phyloP scores from a whole-genome alignment of 129 eudicot species.

The Escallonia rubra region DNA sequence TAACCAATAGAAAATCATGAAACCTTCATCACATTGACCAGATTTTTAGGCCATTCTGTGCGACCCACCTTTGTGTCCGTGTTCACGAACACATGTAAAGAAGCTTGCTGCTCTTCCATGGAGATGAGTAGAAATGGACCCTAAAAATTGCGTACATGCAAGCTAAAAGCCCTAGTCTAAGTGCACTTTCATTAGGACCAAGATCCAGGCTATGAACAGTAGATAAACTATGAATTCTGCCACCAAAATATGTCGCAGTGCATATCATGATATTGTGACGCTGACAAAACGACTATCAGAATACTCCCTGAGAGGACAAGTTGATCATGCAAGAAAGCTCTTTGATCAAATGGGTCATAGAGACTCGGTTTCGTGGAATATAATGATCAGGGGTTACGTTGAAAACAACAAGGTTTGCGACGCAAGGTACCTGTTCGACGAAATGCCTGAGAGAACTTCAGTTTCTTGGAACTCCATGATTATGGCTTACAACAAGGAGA shows the following conservation, averaged over 20 bases:
- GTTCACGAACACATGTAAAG: too few species aligned
- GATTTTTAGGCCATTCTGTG: too few species aligned
- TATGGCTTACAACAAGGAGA: conserved; percentile 4
- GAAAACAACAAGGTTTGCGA: background rate
- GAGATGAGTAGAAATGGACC: too few species aligned
- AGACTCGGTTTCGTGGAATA: conserved; percentile 19
- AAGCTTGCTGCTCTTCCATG: too few species aligned
- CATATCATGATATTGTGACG: background rate
- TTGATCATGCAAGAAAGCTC: background rate
- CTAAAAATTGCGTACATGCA: too few species aligned
- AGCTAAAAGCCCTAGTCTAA: too few species aligned
- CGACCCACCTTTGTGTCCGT: too few species aligned
- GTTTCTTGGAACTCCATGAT: conserved; percentile 20
- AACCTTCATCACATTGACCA: too few species aligned
- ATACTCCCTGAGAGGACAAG: background rate
- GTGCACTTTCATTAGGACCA: too few species aligned
- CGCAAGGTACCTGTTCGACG: conserved; percentile 28
- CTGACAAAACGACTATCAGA: background rate
- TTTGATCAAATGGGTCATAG: conserved; percentile 3
- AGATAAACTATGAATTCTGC: too few species aligned
- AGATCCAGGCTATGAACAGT: too few species aligned
- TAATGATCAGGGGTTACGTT: conserved; percentile 10
- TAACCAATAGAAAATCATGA: too few species aligned
- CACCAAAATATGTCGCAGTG: background rate
- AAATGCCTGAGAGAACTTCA: conserved; percentile 20